Percentiles rank a stretch among this genome's conserved stretches.
Conservation (phyloP, 495 filamentous ascomycete genomes). For the Penicillium cinerascens region DNA sequence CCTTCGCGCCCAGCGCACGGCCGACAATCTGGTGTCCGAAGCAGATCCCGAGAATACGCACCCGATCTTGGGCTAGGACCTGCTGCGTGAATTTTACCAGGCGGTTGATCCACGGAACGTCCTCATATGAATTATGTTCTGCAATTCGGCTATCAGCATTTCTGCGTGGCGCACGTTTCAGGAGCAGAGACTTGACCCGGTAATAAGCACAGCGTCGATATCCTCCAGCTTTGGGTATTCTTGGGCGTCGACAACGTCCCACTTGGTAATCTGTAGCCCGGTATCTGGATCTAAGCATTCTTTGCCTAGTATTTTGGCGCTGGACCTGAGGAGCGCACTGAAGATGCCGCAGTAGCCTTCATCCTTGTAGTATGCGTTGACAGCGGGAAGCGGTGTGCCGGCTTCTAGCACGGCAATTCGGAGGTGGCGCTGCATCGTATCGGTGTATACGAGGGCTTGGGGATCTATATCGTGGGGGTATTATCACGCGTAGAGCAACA, state of each 20-base stretch:
- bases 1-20: constrained; percentile 65
- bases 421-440: constrained; percentile 50
- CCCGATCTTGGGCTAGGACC: constrained; percentile 52
- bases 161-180: background rate
- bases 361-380: constrained; percentile 56
- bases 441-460: background rate
- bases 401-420: constrained; percentile 83
- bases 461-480: background rate
- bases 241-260: constrained; percentile 59
- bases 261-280: constrained; percentile 57
- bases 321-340: constrained; percentile 52
- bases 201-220: constrained; percentile 79
- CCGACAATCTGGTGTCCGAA: constrained; percentile 92
- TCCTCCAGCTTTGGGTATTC: constrained; percentile 66
- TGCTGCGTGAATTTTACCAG: constrained; percentile 67
- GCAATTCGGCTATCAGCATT: constrained; percentile 1
- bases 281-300: constrained; percentile 34
- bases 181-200: constrained; percentile 57
- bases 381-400: constrained; percentile 61
- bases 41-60: constrained; percentile 76
- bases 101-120: constrained; percentile 70
- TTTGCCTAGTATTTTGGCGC: constrained; percentile 39
- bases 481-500: background rate
- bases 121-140: constrained; percentile 62
- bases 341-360: constrained; percentile 70